Percentiles rank a stretch among this genome's conserved stretches.
Conservation (phyloP, 192 early-diverging fungal genomes). For the Backusella macrospora region DNA sequence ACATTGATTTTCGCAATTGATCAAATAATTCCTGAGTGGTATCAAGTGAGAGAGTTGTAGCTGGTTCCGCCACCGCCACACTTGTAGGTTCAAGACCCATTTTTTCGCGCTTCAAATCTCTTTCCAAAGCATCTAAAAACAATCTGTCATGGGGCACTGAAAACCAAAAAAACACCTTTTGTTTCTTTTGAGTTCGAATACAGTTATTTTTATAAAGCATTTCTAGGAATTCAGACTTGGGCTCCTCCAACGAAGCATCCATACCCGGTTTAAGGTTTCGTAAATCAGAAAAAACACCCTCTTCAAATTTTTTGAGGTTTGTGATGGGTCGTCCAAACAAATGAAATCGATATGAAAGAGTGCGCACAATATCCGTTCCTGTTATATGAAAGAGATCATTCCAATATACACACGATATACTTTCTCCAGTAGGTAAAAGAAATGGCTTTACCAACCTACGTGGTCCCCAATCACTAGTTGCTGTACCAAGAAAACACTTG, state of each 20-base stretch:
- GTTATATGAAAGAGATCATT: constrained; percentile 94
- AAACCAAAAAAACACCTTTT: constrained; percentile 98
- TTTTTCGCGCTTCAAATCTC: constrained; percentile 94
- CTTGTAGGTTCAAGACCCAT: constrained; percentile 85
- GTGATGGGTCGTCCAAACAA: constrained; percentile 84
- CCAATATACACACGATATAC: constrained; percentile 91
- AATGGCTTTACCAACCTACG: constrained; percentile 59
- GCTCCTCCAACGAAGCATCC: constrained; percentile 90
- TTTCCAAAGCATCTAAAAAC: constrained; percentile 94
- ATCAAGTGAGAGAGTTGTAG: constrained; percentile 63
- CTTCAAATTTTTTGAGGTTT: constrained; percentile 97
- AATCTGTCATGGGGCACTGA: constrained; percentile 93
- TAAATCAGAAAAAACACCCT: constrained; percentile 96
- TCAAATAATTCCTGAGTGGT: constrained; percentile 61
- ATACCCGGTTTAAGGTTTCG: constrained; percentile 92
- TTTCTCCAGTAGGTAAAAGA: constrained; percentile 81
- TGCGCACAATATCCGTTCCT: constrained; percentile 94
- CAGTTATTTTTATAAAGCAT: constrained; percentile 95
- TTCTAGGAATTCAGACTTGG: constrained; percentile 91
- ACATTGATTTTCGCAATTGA: constrained; percentile 49
- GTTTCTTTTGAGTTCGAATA: constrained; percentile 98
- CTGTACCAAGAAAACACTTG: constrained; percentile 65
- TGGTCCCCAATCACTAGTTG: constrained; percentile 65
- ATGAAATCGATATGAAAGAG: constrained; percentile 89
- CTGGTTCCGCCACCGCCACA: constrained; percentile 63